Percentiles rank a stretch among this genome's conserved stretches.
Evolutionary conservation across 169 alveolate genomes (phyloP).

Genomic region (Plasmodium adleri): DNA sequence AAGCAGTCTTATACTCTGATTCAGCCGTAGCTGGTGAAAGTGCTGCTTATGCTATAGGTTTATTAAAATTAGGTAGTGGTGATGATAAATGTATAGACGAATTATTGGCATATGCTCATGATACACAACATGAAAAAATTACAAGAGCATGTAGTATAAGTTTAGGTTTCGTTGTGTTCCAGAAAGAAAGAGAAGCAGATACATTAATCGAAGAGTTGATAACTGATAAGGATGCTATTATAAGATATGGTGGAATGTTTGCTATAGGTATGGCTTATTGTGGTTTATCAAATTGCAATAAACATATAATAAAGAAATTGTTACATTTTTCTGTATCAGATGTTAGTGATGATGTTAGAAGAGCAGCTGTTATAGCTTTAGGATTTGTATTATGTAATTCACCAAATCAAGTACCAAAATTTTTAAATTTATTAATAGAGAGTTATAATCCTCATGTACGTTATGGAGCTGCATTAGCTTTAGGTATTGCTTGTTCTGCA

Average conservation of each 20-base stretch:
- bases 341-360: slow-evolving; percentile 98
- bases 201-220: slow-evolving; percentile 90
- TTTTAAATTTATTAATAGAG: slow-evolving; percentile 93
- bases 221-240: slow-evolving; percentile 94
- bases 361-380: slow-evolving; percentile 98
- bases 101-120: slow-evolving; percentile 94
- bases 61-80: slow-evolving; percentile 93
- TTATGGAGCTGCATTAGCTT: slow-evolving; percentile 98
- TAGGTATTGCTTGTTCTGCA: slow-evolving; percentile 98
- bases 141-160: slow-evolving; percentile 96
- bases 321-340: slow-evolving; percentile 97
- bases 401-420: slow-evolving; percentile 91
- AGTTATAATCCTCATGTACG: slow-evolving; percentile 98
- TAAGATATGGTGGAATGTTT: slow-evolving; percentile 98
- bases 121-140: slow-evolving; percentile 98
- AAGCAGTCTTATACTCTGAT: slow-evolving; percentile 92
- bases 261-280: slow-evolving; percentile 98
- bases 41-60: slow-evolving; percentile 97
- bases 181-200: slow-evolving; percentile 95
- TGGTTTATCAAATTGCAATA: slow-evolving; percentile 86
- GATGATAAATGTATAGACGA: slow-evolving; percentile 92
- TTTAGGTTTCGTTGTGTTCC: slow-evolving; percentile 95
- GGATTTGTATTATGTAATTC: slow-evolving; percentile 93
- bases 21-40: slow-evolving; percentile 98
- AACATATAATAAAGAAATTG: slow-evolving; percentile 93